Conservation (phyloP, 2,329 filamentous ascomycete species). For the Claviceps sp. region DNA sequence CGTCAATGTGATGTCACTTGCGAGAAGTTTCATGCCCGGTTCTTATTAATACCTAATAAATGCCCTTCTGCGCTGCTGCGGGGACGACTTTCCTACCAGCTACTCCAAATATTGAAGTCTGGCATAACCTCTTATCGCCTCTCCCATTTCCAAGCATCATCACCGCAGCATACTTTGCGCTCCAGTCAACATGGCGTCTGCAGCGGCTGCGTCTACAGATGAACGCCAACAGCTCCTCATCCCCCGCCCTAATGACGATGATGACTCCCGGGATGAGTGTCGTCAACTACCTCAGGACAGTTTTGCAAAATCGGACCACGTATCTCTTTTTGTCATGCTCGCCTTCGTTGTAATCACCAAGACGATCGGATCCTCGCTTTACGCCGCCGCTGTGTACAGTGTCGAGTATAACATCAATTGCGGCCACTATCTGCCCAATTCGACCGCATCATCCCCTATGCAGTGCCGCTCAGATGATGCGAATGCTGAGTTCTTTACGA, state of each 20-base stretch:
- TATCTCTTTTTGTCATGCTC: conserved; percentile 1
- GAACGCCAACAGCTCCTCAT: conserved; percentile 3
- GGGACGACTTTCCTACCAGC: background rate
- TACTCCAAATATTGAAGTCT: background rate
- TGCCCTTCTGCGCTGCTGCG: background rate
- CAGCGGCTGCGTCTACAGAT: background rate
- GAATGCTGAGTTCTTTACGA: background rate
- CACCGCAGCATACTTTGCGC: background rate
- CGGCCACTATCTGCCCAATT: background rate
- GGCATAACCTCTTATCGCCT: too few species aligned
- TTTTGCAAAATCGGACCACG: background rate
- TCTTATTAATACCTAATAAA: too few species aligned
- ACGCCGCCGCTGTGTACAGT: background rate
- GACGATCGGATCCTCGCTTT: background rate
- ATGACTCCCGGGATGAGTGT: background rate
- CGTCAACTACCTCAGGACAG: conserved; percentile 3
- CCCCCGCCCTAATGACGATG: background rate
- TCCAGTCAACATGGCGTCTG: background rate
- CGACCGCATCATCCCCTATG: background rate
- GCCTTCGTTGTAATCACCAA: background rate
- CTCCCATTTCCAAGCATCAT: background rate
- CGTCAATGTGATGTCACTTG: background rate
- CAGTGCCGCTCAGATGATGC: background rate
- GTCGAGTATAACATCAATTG: conserved; percentile 3
- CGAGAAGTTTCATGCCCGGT: too few species aligned